Evolutionary conservation across 192 early-diverging fungal species (phyloP), one percentile per base, ranked within the genome.

Genomic region (Obelidium mucronatum): DNA sequence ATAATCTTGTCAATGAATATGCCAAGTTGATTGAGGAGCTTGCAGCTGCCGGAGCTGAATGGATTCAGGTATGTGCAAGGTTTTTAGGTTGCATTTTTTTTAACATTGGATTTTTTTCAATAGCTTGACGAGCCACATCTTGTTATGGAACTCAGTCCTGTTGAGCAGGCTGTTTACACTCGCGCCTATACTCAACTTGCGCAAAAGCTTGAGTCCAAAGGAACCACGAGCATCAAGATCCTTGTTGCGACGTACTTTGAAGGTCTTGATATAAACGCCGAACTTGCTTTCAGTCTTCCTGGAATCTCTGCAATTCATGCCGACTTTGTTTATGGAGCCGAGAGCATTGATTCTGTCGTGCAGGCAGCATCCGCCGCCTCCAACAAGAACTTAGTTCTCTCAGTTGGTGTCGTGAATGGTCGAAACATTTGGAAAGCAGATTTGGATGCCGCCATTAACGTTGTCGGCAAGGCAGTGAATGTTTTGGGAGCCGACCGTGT

Each of bases 361-460:
- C 82, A 83, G 67, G 44, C 84, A 53, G 79, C 93, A 37, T 77
- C 73, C 54, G 33, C 19, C 8, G 58, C 31, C 24, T 19, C 68
- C 1, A 66, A 87, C 40, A 78, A 80, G 26, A 84, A 84, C 73
- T 83, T 93, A 78, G 75, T 88, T 51, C 87, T 98, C n/a, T 97
- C 95, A n/a, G 85, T 95, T 65, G 97, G 97, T 81, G 86, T 99
- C 52, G 89, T 99, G 69, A 92, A 98, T 83, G 97, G 97, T 48
- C 92, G 97, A 74, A 98, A 99, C 90, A 92, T 99, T 83, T 99
- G 97, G 97, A 97, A 96, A 87, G 87, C 91, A 71, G 93, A 98
- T 86, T 80, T 97, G 53, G 86, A 80, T 69, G 82, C 86, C 70
- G 91, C 94, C 60, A 86, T 98, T 37, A 83, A 78, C 22, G 76